Percentiles rank a stretch among this genome's conserved stretches.
phyloP scores from a whole-genome alignment of 2,329 filamentous ascomycete species.

The Chaetomium globosum region DNA sequence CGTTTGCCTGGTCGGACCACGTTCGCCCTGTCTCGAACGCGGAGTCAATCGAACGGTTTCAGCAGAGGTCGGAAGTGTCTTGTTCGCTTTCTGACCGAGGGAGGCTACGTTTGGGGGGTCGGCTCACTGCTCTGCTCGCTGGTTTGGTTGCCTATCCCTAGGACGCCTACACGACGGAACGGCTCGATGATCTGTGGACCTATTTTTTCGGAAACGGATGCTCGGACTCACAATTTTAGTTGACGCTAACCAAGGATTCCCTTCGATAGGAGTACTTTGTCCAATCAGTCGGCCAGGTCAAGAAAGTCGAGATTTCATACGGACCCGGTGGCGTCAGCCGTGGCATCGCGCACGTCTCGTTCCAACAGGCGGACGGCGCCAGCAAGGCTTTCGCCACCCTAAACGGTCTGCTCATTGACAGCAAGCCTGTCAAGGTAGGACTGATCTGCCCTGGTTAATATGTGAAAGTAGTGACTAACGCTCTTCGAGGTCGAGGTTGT shows the following conservation, averaged over 20 bases:
- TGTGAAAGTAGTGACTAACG: slow-evolving; percentile 23
- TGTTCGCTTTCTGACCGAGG: slow-evolving; percentile 36
- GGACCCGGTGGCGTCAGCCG: slow-evolving; percentile 89
- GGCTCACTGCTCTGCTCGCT: slow-evolving; percentile 47
- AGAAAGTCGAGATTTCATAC: slow-evolving; percentile 88
- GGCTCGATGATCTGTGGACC: slow-evolving; percentile 30
- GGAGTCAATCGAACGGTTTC: slow-evolving; percentile 31
- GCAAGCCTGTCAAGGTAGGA: slow-evolving; percentile 82
- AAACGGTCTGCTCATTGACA: slow-evolving; percentile 89
- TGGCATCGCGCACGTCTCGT: slow-evolving; percentile 88
- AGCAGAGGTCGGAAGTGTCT: slow-evolving; percentile 29
- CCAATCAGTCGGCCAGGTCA: slow-evolving; percentile 84
- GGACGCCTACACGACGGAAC: slow-evolving; percentile 25
- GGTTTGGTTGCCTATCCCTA: slow-evolving; percentile 29
- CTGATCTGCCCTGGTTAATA: background rate
- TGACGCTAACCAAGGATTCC: slow-evolving; percentile 69
- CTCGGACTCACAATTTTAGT: slow-evolving; percentile 44
- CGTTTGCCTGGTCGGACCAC: slow-evolving; percentile 21
- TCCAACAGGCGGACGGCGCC: slow-evolving; percentile 78
- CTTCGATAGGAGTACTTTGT: slow-evolving; percentile 90
- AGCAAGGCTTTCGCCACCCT: slow-evolving; percentile 80
- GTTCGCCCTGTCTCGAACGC: slow-evolving; percentile 26
- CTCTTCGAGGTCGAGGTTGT: slow-evolving; percentile 79
- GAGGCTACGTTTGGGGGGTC: slow-evolving; percentile 29
- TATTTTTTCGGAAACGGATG: slow-evolving; percentile 26